Base-by-base conservation (phyloP, 768 basidiomycete species). In the Clathrus columnatus region DNA sequence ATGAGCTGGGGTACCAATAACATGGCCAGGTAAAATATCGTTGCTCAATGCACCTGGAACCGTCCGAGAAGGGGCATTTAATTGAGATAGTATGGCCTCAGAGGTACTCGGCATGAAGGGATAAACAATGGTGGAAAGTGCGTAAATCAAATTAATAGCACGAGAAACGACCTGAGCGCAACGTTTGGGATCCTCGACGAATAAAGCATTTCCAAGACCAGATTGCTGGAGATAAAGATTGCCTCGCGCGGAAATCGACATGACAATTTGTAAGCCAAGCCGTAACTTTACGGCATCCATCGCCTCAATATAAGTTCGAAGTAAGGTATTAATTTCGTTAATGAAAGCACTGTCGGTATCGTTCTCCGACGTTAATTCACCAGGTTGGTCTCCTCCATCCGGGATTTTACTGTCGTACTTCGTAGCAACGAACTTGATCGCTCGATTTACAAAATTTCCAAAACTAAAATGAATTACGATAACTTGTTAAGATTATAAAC, bases 91-190 rank as follows among this genome's bases (percentile, higher is more conserved):
- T 61, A 99, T 93, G 2, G 83, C 75, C 23, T 80, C 81, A 30
- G 87, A 83, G 0, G 90, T 95, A 11, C 84, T 77, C 41, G 96
- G 96, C 93, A 99, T 97, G 83, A 91, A 99, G 0, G 96, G 95
- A 66, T 93, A 86, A 60, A 91, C 70, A 61, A 96, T 74, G 26
- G 83, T 85, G 11, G 91, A 87, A 55, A 99, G 76, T 32, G 84
- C 72, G 67, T 96, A 98, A 67, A 98, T 95, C 61, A 99, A 73
- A 72, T 97, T 97, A 68, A 92, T 70, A 24, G 93, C 88, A 51
- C 92, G 84, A 48, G 87, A 83, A 57, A 98, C 74, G 61, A 98
- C 94, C 63, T 89, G 85, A 2, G 87, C 93, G 63, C 92, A 95
- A 57, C 92, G 87, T 54, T 77, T 75, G 2, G 92, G 91, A 59